These are phyloP conservation scores for Neofusicoccum sp. DNA, from an alignment of 2,329 filamentous ascomycete species.

Conservation along the genomic window DNA sequence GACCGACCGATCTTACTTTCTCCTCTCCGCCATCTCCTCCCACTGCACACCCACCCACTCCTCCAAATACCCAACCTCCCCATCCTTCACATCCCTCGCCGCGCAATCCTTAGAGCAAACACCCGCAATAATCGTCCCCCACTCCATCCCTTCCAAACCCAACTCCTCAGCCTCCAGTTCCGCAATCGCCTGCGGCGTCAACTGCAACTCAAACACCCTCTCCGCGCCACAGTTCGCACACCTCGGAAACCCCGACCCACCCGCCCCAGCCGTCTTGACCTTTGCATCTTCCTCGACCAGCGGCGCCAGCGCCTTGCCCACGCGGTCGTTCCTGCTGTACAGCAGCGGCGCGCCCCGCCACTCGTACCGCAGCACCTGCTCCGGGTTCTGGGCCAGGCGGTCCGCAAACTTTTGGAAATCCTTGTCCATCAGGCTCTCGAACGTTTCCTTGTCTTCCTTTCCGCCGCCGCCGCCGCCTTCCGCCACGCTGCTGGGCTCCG, in stretches of 20 bases:
- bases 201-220: constrained; percentile 87
- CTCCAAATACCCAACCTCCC: constrained; percentile 77
- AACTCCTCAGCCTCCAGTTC: constrained; percentile 78
- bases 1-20: too few species aligned
- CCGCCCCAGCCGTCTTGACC: constrained; percentile 34
- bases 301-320: constrained; percentile 65
- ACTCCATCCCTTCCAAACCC: constrained; percentile 85
- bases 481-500: constrained; percentile 23
- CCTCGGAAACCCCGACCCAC: constrained; percentile 63
- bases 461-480: constrained; percentile 32
- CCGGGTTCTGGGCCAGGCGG: constrained; percentile 52
- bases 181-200: constrained; percentile 87
- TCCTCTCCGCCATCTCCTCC: constrained; percentile 66
- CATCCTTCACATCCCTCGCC: constrained; percentile 59
- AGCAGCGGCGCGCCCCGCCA: constrained; percentile 61
- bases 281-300: constrained; percentile 29
- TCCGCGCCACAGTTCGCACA: constrained; percentile 75
- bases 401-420: constrained; percentile 57
- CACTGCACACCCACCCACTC: constrained; percentile 99
- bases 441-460: constrained; percentile 51
- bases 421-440: constrained; percentile 52
- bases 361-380: constrained; percentile 55
- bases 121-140: constrained; percentile 88
- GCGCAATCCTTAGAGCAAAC: constrained; percentile 82
- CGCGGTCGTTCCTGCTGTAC: constrained; percentile 75